Percentiles rank a stretch among this genome's conserved stretches.
Conservation (phyloP, 148 eudicot genomes). For the Mesembryanthemum crystallinum region DNA sequence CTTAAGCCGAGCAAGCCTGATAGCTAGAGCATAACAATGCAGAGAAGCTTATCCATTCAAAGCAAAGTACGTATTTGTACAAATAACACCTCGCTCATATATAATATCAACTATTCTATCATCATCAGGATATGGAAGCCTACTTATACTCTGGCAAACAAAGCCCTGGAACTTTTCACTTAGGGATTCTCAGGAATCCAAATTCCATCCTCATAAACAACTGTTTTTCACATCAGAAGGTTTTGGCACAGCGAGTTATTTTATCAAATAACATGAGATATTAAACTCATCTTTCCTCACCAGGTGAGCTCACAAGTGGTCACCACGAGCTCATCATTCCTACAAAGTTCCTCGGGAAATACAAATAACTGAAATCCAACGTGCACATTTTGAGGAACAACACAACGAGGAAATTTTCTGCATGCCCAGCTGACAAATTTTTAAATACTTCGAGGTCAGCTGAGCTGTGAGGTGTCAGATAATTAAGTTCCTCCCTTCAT, state of each 20-base stretch:
- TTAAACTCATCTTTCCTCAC: slow-evolving; percentile 19
- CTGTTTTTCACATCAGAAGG: slow-evolving; percentile 24
- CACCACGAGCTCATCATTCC: slow-evolving; percentile 24
- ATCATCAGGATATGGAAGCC: background rate
- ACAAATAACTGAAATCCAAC: slow-evolving; percentile 25
- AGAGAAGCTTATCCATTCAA: slow-evolving; percentile 10
- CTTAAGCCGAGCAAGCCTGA: background rate
- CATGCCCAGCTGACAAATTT: slow-evolving; percentile 21
- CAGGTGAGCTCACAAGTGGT: slow-evolving; percentile 14
- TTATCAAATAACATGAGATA: slow-evolving; percentile 25
- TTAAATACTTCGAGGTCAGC: slow-evolving; percentile 26
- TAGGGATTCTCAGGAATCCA: slow-evolving; percentile 13
- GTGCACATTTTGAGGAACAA: slow-evolving; percentile 19
- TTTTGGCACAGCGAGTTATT: slow-evolving; percentile 22
- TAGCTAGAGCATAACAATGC: background rate
- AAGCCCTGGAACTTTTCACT: slow-evolving; percentile 10
- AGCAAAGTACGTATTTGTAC: slow-evolving; percentile 28
- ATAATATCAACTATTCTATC: no score
- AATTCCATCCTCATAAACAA: slow-evolving; percentile 21
- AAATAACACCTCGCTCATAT: slow-evolving; percentile 22
- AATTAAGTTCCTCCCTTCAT: slow-evolving; percentile 3
- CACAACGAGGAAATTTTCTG: slow-evolving; percentile 6
- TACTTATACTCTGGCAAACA: slow-evolving; percentile 15
- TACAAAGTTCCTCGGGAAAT: slow-evolving; percentile 23
- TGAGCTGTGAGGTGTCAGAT: slow-evolving; percentile 21